Conservation (phyloP, 306 rosid species). For the Cicer cuneatum region DNA sequence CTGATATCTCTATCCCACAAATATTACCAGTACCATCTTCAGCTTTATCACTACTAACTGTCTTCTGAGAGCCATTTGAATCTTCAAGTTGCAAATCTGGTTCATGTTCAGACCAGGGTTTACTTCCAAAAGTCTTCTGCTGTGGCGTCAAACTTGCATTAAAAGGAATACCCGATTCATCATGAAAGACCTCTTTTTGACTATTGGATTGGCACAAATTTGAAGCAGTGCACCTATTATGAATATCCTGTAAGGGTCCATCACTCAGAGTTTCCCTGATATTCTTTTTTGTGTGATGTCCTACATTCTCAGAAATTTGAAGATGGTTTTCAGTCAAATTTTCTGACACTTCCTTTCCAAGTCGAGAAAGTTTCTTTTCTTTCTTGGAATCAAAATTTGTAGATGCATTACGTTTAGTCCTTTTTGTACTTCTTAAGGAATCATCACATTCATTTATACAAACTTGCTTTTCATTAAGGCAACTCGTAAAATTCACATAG, state of each 20-base stretch:
- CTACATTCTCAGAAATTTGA: constrained; percentile 38
- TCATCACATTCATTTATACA: constrained; percentile 42
- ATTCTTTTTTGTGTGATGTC: constrained; percentile 37
- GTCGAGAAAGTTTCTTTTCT: constrained; percentile 45
- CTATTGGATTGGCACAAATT: constrained; percentile 35
- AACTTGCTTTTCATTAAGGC: constrained; percentile 36
- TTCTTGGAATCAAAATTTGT: constrained; percentile 37
- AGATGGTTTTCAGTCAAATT: constrained; percentile 43
- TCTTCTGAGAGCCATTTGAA: constrained; percentile 44
- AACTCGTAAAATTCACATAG: constrained; percentile 38
- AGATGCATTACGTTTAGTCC: constrained; percentile 48
- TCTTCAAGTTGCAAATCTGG: constrained; percentile 31
- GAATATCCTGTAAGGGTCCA: constrained; percentile 45
- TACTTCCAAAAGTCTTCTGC: constrained; percentile 10
- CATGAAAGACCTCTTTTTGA: constrained; percentile 36
- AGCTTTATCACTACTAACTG: constrained; percentile 41
- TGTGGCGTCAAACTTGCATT: constrained; percentile 24
- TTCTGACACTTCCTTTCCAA: constrained; percentile 44
- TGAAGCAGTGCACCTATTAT: constrained; percentile 39
- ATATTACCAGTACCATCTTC: constrained; percentile 39
- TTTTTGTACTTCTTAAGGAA: constrained; percentile 48
- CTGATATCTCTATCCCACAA: constrained; percentile 42
- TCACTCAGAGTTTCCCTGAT: constrained; percentile 39
- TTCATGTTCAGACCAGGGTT: constrained; percentile 36
- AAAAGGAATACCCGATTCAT: constrained; percentile 43